phyloP scores from a whole-genome alignment of 179 eudicot genomes.

The Drosera spatulata region DNA sequence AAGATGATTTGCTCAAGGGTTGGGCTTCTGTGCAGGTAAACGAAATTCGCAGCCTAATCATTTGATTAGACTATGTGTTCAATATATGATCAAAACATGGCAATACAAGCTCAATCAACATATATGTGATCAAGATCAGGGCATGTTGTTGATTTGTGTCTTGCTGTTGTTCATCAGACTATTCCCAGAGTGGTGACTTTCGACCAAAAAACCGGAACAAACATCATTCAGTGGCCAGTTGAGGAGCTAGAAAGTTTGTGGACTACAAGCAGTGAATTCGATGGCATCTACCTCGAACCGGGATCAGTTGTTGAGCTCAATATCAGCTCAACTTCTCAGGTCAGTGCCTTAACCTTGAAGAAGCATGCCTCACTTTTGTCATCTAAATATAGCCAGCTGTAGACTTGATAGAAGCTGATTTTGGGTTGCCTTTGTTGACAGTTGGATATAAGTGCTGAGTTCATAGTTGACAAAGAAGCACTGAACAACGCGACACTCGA shows the following conservation, averaged over 20 bases:
- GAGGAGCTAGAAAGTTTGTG: conserved; percentile 64
- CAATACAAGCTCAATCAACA: too few relatives aligned
- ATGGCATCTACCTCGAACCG: conserved; percentile 30
- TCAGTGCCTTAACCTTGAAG: conserved; percentile 5
- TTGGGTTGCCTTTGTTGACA: too few relatives aligned
- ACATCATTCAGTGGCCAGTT: conserved; percentile 77
- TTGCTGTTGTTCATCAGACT: conserved; percentile 22
- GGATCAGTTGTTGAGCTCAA: conserved; percentile 54
- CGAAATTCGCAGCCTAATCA: too few relatives aligned
- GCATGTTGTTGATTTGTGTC: too few relatives aligned
- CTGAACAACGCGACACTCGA: conserved; percentile 25
- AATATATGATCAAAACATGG: too few relatives aligned
- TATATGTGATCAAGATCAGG: too few relatives aligned
- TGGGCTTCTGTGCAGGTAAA: conserved; percentile 33
- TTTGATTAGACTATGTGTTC: too few relatives aligned
- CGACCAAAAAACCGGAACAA: conserved; percentile 55
- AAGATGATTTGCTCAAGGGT: conserved; percentile 52
- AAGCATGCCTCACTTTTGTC: too few relatives aligned
- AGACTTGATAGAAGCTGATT: too few relatives aligned
- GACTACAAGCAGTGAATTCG: conserved; percentile 14
- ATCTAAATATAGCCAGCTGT: too few relatives aligned
- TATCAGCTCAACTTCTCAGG: conserved; percentile 62
- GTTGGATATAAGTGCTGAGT: conserved; percentile 66
- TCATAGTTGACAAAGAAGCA: conserved; percentile 43
- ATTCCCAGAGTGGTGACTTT: conserved; percentile 70